Base-by-base conservation (phyloP, 2,329 filamentous ascomycete species). In the Sarocladium kiliense region DNA sequence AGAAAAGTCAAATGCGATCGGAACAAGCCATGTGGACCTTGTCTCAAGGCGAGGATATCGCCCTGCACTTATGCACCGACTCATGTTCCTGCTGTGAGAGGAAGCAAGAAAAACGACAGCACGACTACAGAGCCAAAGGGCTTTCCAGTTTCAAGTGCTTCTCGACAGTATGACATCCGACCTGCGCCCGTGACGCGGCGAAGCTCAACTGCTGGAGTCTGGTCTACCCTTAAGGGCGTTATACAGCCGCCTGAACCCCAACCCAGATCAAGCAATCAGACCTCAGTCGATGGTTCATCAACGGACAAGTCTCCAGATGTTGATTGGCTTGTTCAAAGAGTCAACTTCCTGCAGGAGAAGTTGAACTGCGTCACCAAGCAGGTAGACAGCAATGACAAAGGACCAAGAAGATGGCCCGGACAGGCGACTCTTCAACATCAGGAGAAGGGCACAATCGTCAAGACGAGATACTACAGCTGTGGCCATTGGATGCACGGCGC, bases 1-100 rank as follows among this genome's bases (percentile, higher is more conserved):
- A 79, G 82, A 39, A 87, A 87, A 65, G 79, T 86, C 57, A 75
- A 77, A 47, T 87, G 84, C 62, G 79, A 87, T 62, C 78, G 80
- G 50, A 77, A 77, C 57, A 66, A 69, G 6, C 84, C 84, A 1
- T 87, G 84, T 61, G 75, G 72, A 57, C 82, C 84, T 56, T 87
- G 84, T 62, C 57, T 78, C n/a, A 77, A 78, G 59, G 79, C 80
- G 21, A 77, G 76, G 59, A 79, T 77, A 39, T 72, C 75, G 5
- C 72, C 72, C 19, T 87, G 84, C 61, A 73, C 79, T 1, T 86
- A 84, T 60, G 70, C 68, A 25, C 65, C 72, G 32, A 61, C 67
- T 36, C 69, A 71, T 37, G 58, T 65, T 16, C 69, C 69, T 2
- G 63, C 64, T 47, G 53, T 41, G 25, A 14, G 64, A 61, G 54